Evolutionary conservation across 2,329 filamentous ascomycete species (phyloP).

Genomic region (Colletotrichum gloeosporioides): DNA sequence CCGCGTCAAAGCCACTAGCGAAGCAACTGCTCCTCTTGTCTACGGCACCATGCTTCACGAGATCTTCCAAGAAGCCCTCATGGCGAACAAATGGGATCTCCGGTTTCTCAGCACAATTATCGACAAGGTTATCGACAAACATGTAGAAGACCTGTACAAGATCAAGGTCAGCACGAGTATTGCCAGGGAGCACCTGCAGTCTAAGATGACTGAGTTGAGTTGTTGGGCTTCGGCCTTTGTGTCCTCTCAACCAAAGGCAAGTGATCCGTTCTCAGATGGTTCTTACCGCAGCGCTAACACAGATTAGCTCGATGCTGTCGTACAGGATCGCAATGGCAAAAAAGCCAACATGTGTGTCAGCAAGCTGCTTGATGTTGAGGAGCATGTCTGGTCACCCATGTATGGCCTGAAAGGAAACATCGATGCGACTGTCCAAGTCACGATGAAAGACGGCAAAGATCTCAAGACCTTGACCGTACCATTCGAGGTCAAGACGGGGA

Average conservation of each 20-base stretch:
- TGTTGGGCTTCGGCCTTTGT: slow-evolving; percentile 87
- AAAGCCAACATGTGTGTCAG: slow-evolving; percentile 85
- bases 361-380: slow-evolving; percentile 94
- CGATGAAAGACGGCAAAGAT: slow-evolving; percentile 73
- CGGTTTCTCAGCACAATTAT: slow-evolving; percentile 71
- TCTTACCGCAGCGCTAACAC: slow-evolving; percentile 29
- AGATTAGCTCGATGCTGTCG: slow-evolving; percentile 9
- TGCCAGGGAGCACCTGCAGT: slow-evolving; percentile 79
- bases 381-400: slow-evolving; percentile 98
- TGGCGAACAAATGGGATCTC: slow-evolving; percentile 81
- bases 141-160: slow-evolving; percentile 88
- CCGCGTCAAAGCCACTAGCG: slow-evolving; percentile 88
- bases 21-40: slow-evolving; percentile 79
- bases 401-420: slow-evolving; percentile 98
- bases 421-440: slow-evolving; percentile 92
- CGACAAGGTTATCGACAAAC: slow-evolving; percentile 71
- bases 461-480: slow-evolving; percentile 80
- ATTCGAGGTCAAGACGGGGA: slow-evolving; percentile 95
- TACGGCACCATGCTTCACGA: slow-evolving; percentile 96
- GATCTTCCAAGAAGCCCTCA: slow-evolving; percentile 89
- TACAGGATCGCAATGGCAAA: slow-evolving; percentile 19
- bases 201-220: slow-evolving; percentile 82
- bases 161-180: slow-evolving; percentile 77
- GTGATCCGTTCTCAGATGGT: slow-evolving; percentile 12
- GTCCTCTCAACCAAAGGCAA: slow-evolving; percentile 69